Evolutionary conservation across 352 stramenopile genomes (phyloP).

Genomic region (Pythium sp.): DNA sequence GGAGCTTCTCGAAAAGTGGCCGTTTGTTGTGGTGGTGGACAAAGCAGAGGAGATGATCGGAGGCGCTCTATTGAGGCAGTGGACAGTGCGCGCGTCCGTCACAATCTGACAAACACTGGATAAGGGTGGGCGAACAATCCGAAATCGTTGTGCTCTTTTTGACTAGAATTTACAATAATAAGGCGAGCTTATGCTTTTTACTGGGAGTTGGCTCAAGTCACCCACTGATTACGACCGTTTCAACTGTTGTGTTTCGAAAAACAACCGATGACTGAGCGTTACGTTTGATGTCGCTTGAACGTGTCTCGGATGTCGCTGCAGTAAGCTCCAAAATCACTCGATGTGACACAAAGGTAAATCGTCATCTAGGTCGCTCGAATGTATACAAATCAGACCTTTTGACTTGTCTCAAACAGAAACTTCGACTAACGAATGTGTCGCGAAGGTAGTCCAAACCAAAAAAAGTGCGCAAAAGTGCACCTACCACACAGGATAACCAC

Average conservation of each 20-base stretch:
- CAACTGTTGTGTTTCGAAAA: neutral
- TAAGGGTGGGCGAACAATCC: neutral
- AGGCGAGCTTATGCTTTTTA: neutral
- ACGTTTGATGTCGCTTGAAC: neutral
- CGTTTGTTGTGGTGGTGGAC: conserved; percentile 9
- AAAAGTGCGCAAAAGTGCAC: neutral
- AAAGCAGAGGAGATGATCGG: neutral
- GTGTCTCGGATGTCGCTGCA: neutral
- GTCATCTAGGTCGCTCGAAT: neutral
- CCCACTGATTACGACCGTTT: neutral
- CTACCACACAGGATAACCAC: neutral
- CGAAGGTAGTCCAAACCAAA: neutral
- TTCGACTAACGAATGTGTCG: neutral
- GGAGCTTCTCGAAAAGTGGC: conserved; percentile 2
- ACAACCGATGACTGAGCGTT: neutral
- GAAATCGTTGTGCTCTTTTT: neutral
- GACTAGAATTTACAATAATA: neutral
- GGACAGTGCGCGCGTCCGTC: neutral
- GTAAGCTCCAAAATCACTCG: too few relatives aligned
- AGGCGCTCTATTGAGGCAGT: neutral
- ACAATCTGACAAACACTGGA: conserved; percentile 7
- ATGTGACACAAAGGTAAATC: neutral
- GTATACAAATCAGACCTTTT: neutral
- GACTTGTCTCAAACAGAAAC: neutral
- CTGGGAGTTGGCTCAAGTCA: neutral